phyloP scores from a whole-genome alignment of 306 rosid genomes.

The Corylus avellana region DNA sequence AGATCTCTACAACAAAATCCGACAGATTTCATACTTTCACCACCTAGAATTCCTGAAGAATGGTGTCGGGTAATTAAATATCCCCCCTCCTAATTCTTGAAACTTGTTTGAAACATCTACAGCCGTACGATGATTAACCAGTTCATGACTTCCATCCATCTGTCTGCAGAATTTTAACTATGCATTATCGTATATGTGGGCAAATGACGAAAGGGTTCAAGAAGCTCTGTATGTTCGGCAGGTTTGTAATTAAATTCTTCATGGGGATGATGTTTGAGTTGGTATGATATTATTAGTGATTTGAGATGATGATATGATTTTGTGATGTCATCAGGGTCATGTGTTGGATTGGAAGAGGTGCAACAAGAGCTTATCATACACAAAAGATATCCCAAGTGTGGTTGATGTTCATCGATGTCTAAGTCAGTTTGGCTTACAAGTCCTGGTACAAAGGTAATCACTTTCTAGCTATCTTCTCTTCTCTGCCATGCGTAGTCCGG shows the following conservation, averaged over 20 bases:
- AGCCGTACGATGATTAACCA: background rate
- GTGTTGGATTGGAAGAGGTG: slow-evolving; percentile 24
- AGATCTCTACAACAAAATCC: slow-evolving; percentile 6
- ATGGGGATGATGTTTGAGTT: background rate
- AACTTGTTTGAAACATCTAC: too few species aligned
- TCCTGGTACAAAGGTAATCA: slow-evolving; percentile 22
- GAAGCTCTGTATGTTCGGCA: slow-evolving; percentile 28
- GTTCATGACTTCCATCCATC: background rate
- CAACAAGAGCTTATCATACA: slow-evolving; percentile 21
- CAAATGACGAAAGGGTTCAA: slow-evolving; percentile 25
- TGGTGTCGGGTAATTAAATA: slow-evolving; percentile 29
- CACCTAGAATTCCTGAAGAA: slow-evolving; percentile 9
- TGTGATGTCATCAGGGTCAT: slow-evolving; percentile 4
- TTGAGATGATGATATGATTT: background rate
- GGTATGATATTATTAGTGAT: background rate
- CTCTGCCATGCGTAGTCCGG: too few species aligned
- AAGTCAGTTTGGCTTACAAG: background rate
- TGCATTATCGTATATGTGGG: slow-evolving; percentile 22
- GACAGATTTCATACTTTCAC: slow-evolving; percentile 9
- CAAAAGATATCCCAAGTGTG: slow-evolving; percentile 22
- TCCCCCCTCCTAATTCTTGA: background rate
- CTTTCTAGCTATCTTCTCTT: background rate
- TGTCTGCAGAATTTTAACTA: slow-evolving; percentile 23
- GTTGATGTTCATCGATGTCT: slow-evolving; percentile 26
- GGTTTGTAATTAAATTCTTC: slow-evolving; percentile 11